Base-by-base conservation (phyloP, 1,284 basidiomycete genomes). In the Psilocybe mexicana region DNA sequence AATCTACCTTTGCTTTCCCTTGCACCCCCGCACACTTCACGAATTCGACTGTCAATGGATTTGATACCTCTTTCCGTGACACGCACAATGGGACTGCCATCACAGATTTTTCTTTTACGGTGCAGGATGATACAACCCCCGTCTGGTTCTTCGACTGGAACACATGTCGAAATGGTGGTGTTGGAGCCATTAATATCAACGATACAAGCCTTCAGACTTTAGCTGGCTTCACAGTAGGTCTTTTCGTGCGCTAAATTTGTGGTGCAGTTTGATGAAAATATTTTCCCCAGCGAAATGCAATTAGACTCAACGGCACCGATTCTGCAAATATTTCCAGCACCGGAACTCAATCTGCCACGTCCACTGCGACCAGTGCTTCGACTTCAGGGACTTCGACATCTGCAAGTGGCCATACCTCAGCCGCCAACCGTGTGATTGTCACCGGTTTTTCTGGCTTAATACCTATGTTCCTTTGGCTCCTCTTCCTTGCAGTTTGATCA, bases 111-210 rank as follows among this genome's bases (percentile, higher is more conserved):
- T 52, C 69, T 23, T 75, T 85, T 30, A 72, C 77, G 18, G 77
- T 78, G 50, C 57, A 65, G 7, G 67, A 80, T 62, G 69, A 71
- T 45, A 76, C 76, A 62, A 65, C 63, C 25, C 80, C 84, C 23
- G 74, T 85, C 47, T 87, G 84, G 84, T 86, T 84, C 70, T 87
- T 73, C 69, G 85, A 87, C 70, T 67, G 64, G 56, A 77, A 76
- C 62, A 80, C 78, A 14, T 87, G 85, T 68, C 76, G 73, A 2
- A 57, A 76, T 51, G 85, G 84, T 51, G 84, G 83, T 30, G 84
- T 87, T 38, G 85, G 85, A 50, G 85, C 72, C 2, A 83, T 87
- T 63, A 87, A 87, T 65, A 62, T 74, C 57, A 83, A 86, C 61
- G 77, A 77, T 42, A 75, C 72, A 38, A 77, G 73, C 43, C 72